A percentile compares a stretch with the other conserved stretches of the same genome.
Conservation (phyloP, 1,284 basidiomycete species). For the Retiboletus flavoniger region DNA sequence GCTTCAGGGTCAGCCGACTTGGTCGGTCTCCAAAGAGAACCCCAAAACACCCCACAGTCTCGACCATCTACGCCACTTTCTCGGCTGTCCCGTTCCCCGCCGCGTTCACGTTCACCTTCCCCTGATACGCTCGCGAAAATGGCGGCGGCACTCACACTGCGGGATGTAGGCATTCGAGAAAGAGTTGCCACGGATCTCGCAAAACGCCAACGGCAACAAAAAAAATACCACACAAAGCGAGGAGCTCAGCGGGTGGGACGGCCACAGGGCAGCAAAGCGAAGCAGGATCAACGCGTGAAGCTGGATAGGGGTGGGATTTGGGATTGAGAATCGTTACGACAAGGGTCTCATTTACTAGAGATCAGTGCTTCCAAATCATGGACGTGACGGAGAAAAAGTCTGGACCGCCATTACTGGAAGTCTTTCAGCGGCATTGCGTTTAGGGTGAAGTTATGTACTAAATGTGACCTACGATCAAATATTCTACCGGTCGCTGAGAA, state of each 20-base stretch:
- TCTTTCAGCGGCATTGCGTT: not conserved
- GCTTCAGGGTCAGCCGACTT: slow-evolving; percentile 1
- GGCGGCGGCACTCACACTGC: slow-evolving; percentile 33
- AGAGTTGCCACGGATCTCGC: slow-evolving; percentile 65
- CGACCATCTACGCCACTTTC: slow-evolving; percentile 28
- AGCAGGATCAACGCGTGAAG: slow-evolving; percentile 68
- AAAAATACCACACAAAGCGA: slow-evolving; percentile 74
- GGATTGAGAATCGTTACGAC: slow-evolving; percentile 43
- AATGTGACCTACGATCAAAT: slow-evolving; percentile 3
- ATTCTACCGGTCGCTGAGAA: slow-evolving; percentile 3
- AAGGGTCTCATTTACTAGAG: slow-evolving; percentile 8
- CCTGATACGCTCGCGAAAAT: slow-evolving; percentile 38
- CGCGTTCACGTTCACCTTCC: slow-evolving; percentile 45
- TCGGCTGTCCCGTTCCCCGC: slow-evolving; percentile 45
- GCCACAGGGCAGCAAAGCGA: slow-evolving; percentile 81
- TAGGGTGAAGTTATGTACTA: slow-evolving; percentile 13
- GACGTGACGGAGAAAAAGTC: slow-evolving; percentile 6
- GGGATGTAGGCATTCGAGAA: slow-evolving; percentile 44
- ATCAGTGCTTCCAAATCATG: slow-evolving; percentile 5
- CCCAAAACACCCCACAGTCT: slow-evolving; percentile 30
- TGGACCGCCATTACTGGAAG: not conserved
- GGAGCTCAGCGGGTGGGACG: slow-evolving; percentile 65
- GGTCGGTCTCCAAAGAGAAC: slow-evolving; percentile 26
- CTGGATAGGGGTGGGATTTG: slow-evolving; percentile 62
- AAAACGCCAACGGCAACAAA: slow-evolving; percentile 64